Conservation (phyloP, 306 rosid species). For the Cicer arietinum region DNA sequence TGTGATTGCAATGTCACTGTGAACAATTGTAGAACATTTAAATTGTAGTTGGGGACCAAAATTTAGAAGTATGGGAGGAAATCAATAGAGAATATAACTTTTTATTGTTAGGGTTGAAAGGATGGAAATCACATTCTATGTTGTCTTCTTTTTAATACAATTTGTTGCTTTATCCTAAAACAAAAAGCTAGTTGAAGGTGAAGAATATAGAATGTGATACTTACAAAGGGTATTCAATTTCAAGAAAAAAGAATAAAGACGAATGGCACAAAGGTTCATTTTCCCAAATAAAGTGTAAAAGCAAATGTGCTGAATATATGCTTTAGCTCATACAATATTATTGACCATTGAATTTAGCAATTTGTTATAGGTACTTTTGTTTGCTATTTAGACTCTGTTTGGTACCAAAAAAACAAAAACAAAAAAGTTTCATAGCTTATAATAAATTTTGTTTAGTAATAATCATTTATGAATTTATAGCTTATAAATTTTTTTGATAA, state of each 20-base stretch:
- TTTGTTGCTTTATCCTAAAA: slow-evolving; percentile 31
- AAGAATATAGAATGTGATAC: slow-evolving; percentile 36
- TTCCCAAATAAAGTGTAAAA: slow-evolving; percentile 44
- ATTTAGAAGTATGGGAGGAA: background rate
- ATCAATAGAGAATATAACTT: slow-evolving; percentile 40
- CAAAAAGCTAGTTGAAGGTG: slow-evolving; percentile 32
- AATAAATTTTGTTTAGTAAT: too few species aligned
- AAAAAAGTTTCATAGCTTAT: too few species aligned
- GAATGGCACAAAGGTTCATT: slow-evolving; percentile 40
- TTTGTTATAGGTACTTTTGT: background rate
- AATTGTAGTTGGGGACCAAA: background rate
- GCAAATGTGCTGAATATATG: slow-evolving; percentile 41
- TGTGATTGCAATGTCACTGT: too few species aligned
- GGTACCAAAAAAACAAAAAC: too few species aligned
- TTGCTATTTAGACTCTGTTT: background rate
- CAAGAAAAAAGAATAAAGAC: slow-evolving; percentile 30
- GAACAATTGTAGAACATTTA: too few species aligned
- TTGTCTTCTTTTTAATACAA: slow-evolving; percentile 30
- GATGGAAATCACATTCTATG: slow-evolving; percentile 39
- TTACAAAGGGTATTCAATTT: slow-evolving; percentile 3
- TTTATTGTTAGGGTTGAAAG: slow-evolving; percentile 32
- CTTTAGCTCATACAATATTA: slow-evolving; percentile 45
- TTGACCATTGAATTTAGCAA: slow-evolving; percentile 43
- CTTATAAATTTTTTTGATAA: too few species aligned
- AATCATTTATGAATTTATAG: too few species aligned